Base-by-base conservation (phyloP, 1,284 basidiomycete genomes). In the Cronartium ribicola region DNA sequence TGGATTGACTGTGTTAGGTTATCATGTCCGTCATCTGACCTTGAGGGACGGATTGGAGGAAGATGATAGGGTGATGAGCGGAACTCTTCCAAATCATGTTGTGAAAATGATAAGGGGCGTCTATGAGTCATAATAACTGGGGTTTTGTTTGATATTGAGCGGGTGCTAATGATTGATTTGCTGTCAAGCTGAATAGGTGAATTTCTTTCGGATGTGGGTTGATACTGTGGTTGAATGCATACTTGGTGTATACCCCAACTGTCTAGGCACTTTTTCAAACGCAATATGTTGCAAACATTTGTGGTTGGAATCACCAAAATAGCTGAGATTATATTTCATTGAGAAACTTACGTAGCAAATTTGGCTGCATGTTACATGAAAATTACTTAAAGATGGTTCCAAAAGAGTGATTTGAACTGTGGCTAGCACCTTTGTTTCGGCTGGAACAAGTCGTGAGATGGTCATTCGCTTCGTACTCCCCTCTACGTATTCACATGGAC, bases 41-140 rank as follows among this genome's bases (percentile, higher is more conserved):
- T 17, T 17, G 51, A 55, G 11, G 51, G 51, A 11, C 29, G 51
- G n/a, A 55, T 55, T 55, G 51, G 51, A 10, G 51, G 51, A 20
- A 55, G 51, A 55, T 55, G 51, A 55, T 55, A 55, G 29, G 51
- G 51, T 55, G 51, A 55, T 6, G 51, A 55, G n/a, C 29, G 51
- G 29, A 55, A 55, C 5, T 55, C 51, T 7, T 3, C 29, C 7
- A 20, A 5, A 51, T 13, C 5, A 6, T 20, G 6, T n/a, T 55
- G 51, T 6, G 5, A 55, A 20, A 29, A 55, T 55, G 13, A 6
- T 55, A 29, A 20, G 29, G 29, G 29, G 29, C 29, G 29, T 29
- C 29, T 29, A 29, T 55, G 51, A n/a, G 51, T n/a, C n/a, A 55
- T 29, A 2, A 29, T 29, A 29, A 29, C 29, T 29, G 29, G 29